phyloP scores from a whole-genome alignment of 2,329 filamentous ascomycete genomes.

The Cladophialophora chaetospira region DNA sequence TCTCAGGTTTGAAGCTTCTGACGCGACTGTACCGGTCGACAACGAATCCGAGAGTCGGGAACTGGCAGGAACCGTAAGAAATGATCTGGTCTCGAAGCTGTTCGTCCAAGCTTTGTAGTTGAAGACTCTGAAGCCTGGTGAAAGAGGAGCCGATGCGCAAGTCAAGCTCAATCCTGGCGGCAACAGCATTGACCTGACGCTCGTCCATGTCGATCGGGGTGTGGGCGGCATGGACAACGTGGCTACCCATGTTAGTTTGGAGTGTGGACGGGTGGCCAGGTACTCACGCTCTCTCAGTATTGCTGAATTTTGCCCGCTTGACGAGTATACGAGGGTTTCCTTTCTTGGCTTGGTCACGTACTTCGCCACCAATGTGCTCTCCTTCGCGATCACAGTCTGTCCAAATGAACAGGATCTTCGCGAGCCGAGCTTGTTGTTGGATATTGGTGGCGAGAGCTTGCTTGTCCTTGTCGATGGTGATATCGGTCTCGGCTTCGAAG shows the following conservation, averaged over 20 bases:
- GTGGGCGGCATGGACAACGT: constrained; percentile 81
- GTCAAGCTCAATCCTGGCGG: constrained; percentile 88
- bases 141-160: constrained; percentile 90
- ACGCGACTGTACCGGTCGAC: constrained; percentile 95
- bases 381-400: constrained; percentile 98
- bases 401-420: constrained; percentile 88
- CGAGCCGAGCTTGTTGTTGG: constrained; percentile 70
- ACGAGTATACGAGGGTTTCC: constrained; percentile 75
- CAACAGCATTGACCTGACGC: constrained; percentile 81
- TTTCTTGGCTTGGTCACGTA: constrained; percentile 75
- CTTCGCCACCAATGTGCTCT: constrained; percentile 92
- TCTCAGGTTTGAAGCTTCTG: constrained; percentile 87
- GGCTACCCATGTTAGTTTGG: constrained; percentile 52
- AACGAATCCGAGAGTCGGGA: constrained; percentile 93
- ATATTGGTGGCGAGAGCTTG: constrained; percentile 83
- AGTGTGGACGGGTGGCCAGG: background rate
- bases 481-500: constrained; percentile 77
- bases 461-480: constrained; percentile 73
- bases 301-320: constrained; percentile 89
- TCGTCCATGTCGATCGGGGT: constrained; percentile 79
- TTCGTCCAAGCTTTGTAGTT: constrained; percentile 71
- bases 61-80: constrained; percentile 94
- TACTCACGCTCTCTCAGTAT: constrained; percentile 83
- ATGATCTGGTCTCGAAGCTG: constrained; percentile 66
- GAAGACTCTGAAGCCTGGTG: constrained; percentile 81